phyloP scores from a whole-genome alignment of 176 grass and related monocot genomes.

The maize (Zea mays) region Zm-B73-REFERENCE-NAM-5.0 NC_050105.1:100247001-100247500 shows the following conservation, averaged over 20 bases:
- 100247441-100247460: conserved; percentile 50
- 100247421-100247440: conserved; percentile 95
- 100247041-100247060: too few relatives aligned
- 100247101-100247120: too few relatives aligned
- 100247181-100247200: not conserved
- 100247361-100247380: conserved; percentile 96
- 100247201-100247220: not conserved
- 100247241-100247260: not conserved
- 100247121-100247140: too few relatives aligned
- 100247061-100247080: too few relatives aligned
- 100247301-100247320: conserved; percentile 13
- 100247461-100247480: not conserved
- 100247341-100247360: conserved; percentile 92
- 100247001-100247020: too few relatives aligned
- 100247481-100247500: conserved; percentile 19
- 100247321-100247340: conserved; percentile 25
- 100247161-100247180: not conserved
- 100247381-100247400: conserved; percentile 95
- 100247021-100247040: too few relatives aligned
- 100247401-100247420: conserved; percentile 98
- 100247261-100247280: conserved; percentile 19
- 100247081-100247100: too few relatives aligned
- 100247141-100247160: too few relatives aligned
- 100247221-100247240: not conserved
- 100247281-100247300: not conserved